Evolutionary conservation across 345 rosid species (phyloP), one percentile per base, ranked within the genome.

Genomic region (Melastoma malabathricum): DNA sequence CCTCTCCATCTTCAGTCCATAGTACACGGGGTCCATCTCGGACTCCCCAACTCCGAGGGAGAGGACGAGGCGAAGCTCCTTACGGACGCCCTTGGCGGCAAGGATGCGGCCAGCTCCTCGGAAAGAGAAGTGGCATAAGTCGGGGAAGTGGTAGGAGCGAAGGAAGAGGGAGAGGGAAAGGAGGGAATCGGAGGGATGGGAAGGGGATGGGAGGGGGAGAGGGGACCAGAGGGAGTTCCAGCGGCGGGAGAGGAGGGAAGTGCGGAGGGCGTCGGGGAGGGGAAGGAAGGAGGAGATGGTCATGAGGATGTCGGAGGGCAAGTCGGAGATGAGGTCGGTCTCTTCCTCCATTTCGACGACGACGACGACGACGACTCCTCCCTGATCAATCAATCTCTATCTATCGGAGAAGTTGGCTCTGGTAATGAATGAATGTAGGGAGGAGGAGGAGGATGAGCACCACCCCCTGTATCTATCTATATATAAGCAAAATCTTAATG

Each of bases 181-280:
- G 47, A 46, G 7, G 29, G 27, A 29, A 1, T 46, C 4, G 16
- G n/a, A 10, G 2, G 52, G 8, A 18, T 13, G 43, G 23, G 9
- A 13, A 9, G 38, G 44, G 41, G 4, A 20, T 4, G 34, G 15
- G 54, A 47, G 22, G 4, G 19, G 10, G 43, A n/a, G 10, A 3
- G 59, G 64, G 0, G 18, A 4, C 64, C 64, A 54, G 23, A 61
- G 64, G 16, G 23, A 44, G 52, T 47, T 61, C 64, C 64, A 61
- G 5, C 46, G 19, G 7, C 22, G n/a, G n/a, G 64, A 61, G 13
- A 61, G 58, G 3, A 61, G 15, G 54, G 48, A 22, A 1, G 64
- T 53, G n/a, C 25, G 15, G 25, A 54, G n/a, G 1, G 43, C 64
- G 19, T 47, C 64, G 4, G 46, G 22, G 6, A 54, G 48, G 5